These are phyloP conservation scores for Chaetomiaceae sp. DNA, from an alignment of 2,329 filamentous ascomycete genomes.

Conservation along the genomic window DNA sequence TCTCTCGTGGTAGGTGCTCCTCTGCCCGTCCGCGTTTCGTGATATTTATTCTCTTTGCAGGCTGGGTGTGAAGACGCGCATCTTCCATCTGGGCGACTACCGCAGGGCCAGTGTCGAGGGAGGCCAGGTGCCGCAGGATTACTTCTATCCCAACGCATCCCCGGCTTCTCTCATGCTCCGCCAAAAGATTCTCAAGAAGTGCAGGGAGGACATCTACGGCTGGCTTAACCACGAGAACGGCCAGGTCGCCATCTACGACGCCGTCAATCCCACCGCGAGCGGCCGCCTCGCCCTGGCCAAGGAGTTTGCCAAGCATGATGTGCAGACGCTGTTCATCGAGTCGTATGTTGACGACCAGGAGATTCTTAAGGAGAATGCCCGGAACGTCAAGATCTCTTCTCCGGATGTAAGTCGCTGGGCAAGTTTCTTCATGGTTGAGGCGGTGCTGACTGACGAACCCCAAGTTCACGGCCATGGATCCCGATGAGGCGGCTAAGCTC, in stretches of 20 bases:
- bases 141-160: slow-evolving; percentile 94
- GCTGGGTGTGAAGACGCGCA: slow-evolving; percentile 96
- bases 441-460: slow-evolving; percentile 10
- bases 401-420: slow-evolving; percentile 63
- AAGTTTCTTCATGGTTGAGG: no score
- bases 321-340: slow-evolving; percentile 94
- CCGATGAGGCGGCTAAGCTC: slow-evolving; percentile 85
- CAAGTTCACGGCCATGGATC: slow-evolving; percentile 84
- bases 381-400: slow-evolving; percentile 95
- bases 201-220: slow-evolving; percentile 91
- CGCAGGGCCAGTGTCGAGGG: slow-evolving; percentile 83
- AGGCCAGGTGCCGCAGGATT: slow-evolving; percentile 86
- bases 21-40: not conserved
- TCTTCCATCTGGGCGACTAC: slow-evolving; percentile 97
- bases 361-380: slow-evolving; percentile 93
- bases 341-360: slow-evolving; percentile 89
- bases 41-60: slow-evolving; percentile 35
- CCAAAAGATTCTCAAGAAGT: slow-evolving; percentile 97
- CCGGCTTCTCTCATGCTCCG: slow-evolving; percentile 87
- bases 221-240: slow-evolving; percentile 97
- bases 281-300: slow-evolving; percentile 82
- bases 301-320: slow-evolving; percentile 96
- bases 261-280: slow-evolving; percentile 84
- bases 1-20: slow-evolving; percentile 65
- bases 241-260: slow-evolving; percentile 97